Conservation (phyloP, 768 basidiomycete species). For the Phaffia australis region DNA sequence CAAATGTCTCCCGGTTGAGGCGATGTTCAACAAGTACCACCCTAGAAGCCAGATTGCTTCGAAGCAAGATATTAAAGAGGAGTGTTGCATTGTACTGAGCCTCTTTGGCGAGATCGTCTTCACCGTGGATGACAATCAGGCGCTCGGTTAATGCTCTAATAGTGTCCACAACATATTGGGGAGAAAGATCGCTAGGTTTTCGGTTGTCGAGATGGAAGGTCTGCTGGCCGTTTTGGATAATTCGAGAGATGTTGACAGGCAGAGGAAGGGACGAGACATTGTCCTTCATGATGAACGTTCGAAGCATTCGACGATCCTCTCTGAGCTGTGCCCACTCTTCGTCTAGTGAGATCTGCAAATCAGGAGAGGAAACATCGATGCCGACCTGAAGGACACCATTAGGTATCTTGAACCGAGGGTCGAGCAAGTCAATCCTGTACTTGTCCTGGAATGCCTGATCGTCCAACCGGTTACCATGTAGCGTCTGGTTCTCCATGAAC, state of each 20-base stretch:
- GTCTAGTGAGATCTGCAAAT: constrained; percentile 73
- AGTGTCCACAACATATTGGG: constrained; percentile 69
- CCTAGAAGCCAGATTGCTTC: constrained; percentile 74
- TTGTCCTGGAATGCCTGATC: constrained; percentile 75
- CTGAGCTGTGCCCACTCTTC: constrained; percentile 57
- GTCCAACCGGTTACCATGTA: constrained; percentile 76
- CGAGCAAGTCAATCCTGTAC: constrained; percentile 82
- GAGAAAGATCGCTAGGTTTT: constrained; percentile 84
- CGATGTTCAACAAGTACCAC: constrained; percentile 80
- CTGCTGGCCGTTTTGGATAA: constrained; percentile 87
- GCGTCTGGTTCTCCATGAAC: constrained; percentile 87
- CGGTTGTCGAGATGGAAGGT: constrained; percentile 95
- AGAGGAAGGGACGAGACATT: constrained; percentile 68
- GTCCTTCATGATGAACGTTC: constrained; percentile 68
- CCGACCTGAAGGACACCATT: constrained; percentile 74
- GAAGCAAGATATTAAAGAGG: constrained; percentile 85
- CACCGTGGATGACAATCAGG: constrained; percentile 77
- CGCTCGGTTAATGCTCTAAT: constrained; percentile 64
- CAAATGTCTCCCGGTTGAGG: constrained; percentile 83
- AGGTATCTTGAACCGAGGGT: constrained; percentile 60
- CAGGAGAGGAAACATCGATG: constrained; percentile 69
- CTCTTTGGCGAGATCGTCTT: constrained; percentile 59
- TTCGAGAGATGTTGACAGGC: constrained; percentile 89
- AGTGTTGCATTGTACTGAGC: constrained; percentile 82
- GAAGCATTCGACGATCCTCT: constrained; percentile 65